Conservation (phyloP, 257 asterid genomes). For the Avicennia marina region DNA sequence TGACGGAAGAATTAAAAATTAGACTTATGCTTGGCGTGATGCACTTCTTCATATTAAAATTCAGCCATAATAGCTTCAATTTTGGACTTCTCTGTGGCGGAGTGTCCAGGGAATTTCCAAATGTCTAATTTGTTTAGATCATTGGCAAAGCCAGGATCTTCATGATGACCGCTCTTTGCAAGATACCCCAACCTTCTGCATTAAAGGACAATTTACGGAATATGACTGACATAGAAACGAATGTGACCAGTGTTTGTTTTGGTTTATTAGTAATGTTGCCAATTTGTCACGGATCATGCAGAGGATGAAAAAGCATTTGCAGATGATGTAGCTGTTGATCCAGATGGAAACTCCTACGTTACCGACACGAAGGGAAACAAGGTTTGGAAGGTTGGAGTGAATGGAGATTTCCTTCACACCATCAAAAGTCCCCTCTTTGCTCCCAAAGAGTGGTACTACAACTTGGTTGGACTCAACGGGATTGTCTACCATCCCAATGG, state of each 20-base stretch:
- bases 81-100: neutral
- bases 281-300: slow-evolving; percentile 31
- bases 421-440: slow-evolving; percentile 60
- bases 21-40: slow-evolving; percentile 5
- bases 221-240: neutral
- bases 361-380: slow-evolving; percentile 63
- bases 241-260: neutral
- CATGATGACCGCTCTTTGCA: neutral
- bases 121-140: neutral
- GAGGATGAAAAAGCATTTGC: slow-evolving; percentile 63
- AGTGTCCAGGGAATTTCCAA: neutral
- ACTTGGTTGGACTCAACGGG: slow-evolving; percentile 64
- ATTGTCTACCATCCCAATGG: slow-evolving; percentile 88
- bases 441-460: slow-evolving; percentile 59
- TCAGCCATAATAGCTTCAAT: neutral
- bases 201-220: neutral
- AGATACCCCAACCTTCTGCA: neutral
- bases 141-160: neutral
- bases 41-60: neutral
- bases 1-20: neutral
- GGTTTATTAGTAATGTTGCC: neutral
- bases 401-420: slow-evolving; percentile 44
- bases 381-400: slow-evolving; percentile 71
- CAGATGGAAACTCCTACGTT: slow-evolving; percentile 69
- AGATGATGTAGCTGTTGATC: slow-evolving; percentile 76